Percentiles rank a stretch among this genome's conserved stretches.
These are phyloP conservation scores for Ascochyta pisi DNA, from an alignment of 2,329 filamentous ascomycete genomes.

Conservation along the genomic window DNA sequence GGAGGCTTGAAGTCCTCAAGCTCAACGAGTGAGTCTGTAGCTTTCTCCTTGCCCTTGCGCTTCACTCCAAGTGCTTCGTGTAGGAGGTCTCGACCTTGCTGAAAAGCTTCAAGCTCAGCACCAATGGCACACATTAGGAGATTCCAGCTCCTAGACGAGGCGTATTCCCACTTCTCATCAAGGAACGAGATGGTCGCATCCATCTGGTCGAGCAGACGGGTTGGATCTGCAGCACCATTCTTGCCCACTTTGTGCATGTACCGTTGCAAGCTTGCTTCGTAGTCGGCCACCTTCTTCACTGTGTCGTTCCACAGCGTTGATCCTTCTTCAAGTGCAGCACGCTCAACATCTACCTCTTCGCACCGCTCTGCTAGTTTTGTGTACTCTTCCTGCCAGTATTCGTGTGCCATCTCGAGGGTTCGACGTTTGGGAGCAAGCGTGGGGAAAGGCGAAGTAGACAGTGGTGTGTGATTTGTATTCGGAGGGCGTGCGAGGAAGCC, in stretches of 20 bases:
- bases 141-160: conserved; percentile 72
- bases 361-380: conserved; percentile 62
- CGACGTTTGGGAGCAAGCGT: conserved; percentile 68
- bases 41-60: conserved; percentile 40
- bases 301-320: conserved; percentile 70
- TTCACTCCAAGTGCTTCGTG: conserved; percentile 45
- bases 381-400: conserved; percentile 73
- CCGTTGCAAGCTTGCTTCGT: conserved; percentile 68
- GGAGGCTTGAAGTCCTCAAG: conserved; percentile 23
- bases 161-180: conserved; percentile 60
- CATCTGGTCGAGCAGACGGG: conserved; percentile 56
- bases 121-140: conserved; percentile 77
- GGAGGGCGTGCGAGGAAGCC: conserved; percentile 66
- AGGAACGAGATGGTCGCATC: conserved; percentile 62
- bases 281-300: conserved; percentile 65
- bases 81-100: conserved; percentile 66
- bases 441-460: conserved; percentile 59
- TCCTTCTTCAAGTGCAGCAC: conserved; percentile 71
- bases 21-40: conserved; percentile 27
- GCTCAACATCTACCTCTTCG: conserved; percentile 65
- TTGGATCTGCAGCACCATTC: conserved; percentile 23
- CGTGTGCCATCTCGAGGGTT: conserved; percentile 72
- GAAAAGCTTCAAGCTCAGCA: conserved; percentile 73
- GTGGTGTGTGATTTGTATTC: conserved; percentile 36
- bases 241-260: conserved; percentile 54